These are phyloP conservation scores for Phytophthora megakarya DNA, from an alignment of 352 stramenopile genomes.

Conservation along the genomic window DNA sequence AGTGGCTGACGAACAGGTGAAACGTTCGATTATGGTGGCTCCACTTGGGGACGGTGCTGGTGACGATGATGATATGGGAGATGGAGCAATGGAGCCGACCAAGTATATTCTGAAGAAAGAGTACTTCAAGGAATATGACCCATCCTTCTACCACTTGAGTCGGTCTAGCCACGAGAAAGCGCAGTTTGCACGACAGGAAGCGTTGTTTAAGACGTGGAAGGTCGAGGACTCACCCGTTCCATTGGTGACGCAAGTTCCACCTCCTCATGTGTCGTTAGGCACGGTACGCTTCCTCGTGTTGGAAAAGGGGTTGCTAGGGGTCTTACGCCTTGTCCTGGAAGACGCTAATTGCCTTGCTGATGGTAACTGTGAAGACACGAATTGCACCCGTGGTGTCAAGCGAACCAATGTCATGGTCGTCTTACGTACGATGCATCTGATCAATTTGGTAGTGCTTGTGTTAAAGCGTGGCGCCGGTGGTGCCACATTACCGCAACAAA, in stretches of 20 bases:
- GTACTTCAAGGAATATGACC: constrained; percentile 82
- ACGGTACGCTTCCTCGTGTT: constrained; percentile 62
- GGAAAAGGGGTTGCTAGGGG: constrained; percentile 62
- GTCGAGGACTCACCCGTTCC: constrained; percentile 71
- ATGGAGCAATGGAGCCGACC: constrained; percentile 65
- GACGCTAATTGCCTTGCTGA: constrained; percentile 40
- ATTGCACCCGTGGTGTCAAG: constrained; percentile 34
- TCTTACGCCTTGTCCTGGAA: constrained; percentile 73
- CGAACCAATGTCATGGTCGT: constrained; percentile 74
- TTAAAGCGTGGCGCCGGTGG: constrained; percentile 43
- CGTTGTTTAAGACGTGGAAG: constrained; percentile 84
- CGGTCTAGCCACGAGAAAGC: constrained; percentile 79
- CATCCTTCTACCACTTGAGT: constrained; percentile 79
- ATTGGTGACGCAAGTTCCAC: constrained; percentile 62
- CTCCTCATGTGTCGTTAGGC: constrained; percentile 57
- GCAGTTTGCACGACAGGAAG: constrained; percentile 78
- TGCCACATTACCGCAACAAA: constrained; percentile 15
- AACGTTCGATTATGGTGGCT: constrained; percentile 41
- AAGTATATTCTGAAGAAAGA: constrained; percentile 84
- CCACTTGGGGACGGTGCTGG: constrained; percentile 35
- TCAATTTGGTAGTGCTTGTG: constrained; percentile 72
- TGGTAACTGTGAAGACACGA: constrained; percentile 26
- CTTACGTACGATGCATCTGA: constrained; percentile 62
- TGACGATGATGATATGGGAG: constrained; percentile 44
- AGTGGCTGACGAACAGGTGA: constrained; percentile 73